phyloP scores from a whole-genome alignment of 2,329 filamentous ascomycete genomes.

The Sphaerulina musiva region DNA sequence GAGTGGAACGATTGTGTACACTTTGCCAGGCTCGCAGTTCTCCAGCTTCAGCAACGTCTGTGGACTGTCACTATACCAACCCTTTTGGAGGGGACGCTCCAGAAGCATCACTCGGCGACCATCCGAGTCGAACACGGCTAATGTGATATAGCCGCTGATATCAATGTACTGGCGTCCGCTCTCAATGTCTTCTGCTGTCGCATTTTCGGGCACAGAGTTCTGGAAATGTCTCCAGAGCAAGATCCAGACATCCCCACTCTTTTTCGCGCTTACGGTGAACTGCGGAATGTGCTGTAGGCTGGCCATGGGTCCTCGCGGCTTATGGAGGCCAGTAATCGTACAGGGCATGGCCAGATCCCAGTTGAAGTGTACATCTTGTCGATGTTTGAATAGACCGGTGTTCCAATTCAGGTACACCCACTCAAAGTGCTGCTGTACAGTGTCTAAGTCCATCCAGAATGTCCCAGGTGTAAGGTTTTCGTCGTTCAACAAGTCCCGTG shows the following conservation, averaged over 20 bases:
- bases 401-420: slow-evolving; percentile 98
- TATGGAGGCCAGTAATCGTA: slow-evolving; percentile 27
- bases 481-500: slow-evolving; percentile 34
- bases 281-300: slow-evolving; percentile 64
- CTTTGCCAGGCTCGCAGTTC: slow-evolving; percentile 47
- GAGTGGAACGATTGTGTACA: slow-evolving; percentile 62
- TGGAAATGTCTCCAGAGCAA: slow-evolving; percentile 77
- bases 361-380: slow-evolving; percentile 83
- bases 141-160: slow-evolving; percentile 70
- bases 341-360: slow-evolving; percentile 57
- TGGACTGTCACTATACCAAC: slow-evolving; percentile 87
- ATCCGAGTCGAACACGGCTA: slow-evolving; percentile 68
- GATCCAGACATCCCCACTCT: slow-evolving; percentile 67
- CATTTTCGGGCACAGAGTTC: slow-evolving; percentile 25
- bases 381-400: slow-evolving; percentile 68
- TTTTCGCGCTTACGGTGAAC: slow-evolving; percentile 49
- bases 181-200: slow-evolving; percentile 33
- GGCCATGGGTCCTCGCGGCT: slow-evolving; percentile 56
- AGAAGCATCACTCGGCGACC: slow-evolving; percentile 69
- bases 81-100: slow-evolving; percentile 64
- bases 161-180: slow-evolving; percentile 38
- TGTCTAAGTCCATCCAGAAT: slow-evolving; percentile 88
- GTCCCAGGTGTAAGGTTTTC: slow-evolving; percentile 57
- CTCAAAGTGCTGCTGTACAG: slow-evolving; percentile 85
- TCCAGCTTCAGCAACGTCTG: slow-evolving; percentile 79